Conservation (phyloP, 2,329 filamentous ascomycete species). For the Aureobasidium sp. region DNA sequence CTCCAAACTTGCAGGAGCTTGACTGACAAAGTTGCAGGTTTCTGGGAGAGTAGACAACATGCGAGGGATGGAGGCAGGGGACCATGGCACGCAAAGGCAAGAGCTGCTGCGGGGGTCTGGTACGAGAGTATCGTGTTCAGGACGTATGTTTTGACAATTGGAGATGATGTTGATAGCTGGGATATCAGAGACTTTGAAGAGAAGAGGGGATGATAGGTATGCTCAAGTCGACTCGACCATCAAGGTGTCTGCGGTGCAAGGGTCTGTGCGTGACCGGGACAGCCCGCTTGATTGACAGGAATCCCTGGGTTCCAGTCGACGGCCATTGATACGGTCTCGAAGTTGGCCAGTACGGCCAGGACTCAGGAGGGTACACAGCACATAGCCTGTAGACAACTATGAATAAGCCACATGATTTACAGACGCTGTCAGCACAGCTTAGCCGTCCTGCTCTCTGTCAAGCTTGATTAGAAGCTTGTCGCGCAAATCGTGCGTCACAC, state of each 20-base stretch:
- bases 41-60: constrained; percentile 54
- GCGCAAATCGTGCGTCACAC: not conserved
- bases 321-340: not conserved
- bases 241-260: not conserved
- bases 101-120: constrained; percentile 40
- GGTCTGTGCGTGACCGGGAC: not conserved
- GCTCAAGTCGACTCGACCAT: not conserved
- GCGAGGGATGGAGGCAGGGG: constrained; percentile 52
- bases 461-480: not conserved
- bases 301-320: no score
- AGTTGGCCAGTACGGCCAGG: not conserved
- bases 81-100: constrained; percentile 49
- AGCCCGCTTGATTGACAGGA: no score
- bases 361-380: not conserved
- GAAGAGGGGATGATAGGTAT: not conserved
- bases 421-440: not conserved
- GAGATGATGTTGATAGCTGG: constrained; percentile 57
- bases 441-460: not conserved
- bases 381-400: not conserved
- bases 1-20: not conserved
- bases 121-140: constrained; percentile 37
- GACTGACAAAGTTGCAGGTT: constrained; percentile 39
- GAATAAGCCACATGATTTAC: not conserved
- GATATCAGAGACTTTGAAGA: not conserved
- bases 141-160: constrained; percentile 49